Percentiles rank a stretch among this genome's conserved stretches.
phyloP scores from a whole-genome alignment of 345 rosid species.

The Kernera saxatilis region DNA sequence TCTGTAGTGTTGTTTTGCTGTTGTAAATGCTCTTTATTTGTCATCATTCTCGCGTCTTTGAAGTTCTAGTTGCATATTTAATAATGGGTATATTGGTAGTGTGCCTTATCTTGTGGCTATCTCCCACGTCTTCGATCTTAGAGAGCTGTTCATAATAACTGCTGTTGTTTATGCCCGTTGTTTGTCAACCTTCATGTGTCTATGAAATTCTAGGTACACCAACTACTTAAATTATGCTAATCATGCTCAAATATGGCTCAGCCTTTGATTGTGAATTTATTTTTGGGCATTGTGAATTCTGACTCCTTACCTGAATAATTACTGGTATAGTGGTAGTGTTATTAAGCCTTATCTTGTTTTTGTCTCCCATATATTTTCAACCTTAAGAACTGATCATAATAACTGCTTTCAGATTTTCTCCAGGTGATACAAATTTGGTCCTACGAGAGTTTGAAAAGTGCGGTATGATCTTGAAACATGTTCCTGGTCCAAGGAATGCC shows the following conservation, averaged over 20 bases:
- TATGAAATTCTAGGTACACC: background rate
- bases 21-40: background rate
- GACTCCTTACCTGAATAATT: background rate
- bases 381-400: slow-evolving; percentile 8
- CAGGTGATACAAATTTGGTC: slow-evolving; percentile 84
- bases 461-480: slow-evolving; percentile 83
- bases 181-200: background rate
- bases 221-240: background rate
- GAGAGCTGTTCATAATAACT: background rate
- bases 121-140: background rate
- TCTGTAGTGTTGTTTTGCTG: background rate
- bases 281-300: background rate
- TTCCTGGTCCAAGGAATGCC: slow-evolving; percentile 92
- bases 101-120: background rate
- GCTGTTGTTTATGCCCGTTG: background rate
- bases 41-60: background rate
- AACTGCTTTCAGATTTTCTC: slow-evolving; percentile 56
- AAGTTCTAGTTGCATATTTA: background rate
- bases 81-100: background rate
- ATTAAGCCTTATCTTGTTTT: background rate
- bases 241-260: background rate
- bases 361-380: background rate
- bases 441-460: slow-evolving; percentile 88
- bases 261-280: background rate
- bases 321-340: background rate